A percentile compares a stretch with the other conserved stretches of the same genome.
These are phyloP conservation scores for Mallotus repandus DNA, from an alignment of 441 rosid genomes.

Conservation along the genomic window DNA sequence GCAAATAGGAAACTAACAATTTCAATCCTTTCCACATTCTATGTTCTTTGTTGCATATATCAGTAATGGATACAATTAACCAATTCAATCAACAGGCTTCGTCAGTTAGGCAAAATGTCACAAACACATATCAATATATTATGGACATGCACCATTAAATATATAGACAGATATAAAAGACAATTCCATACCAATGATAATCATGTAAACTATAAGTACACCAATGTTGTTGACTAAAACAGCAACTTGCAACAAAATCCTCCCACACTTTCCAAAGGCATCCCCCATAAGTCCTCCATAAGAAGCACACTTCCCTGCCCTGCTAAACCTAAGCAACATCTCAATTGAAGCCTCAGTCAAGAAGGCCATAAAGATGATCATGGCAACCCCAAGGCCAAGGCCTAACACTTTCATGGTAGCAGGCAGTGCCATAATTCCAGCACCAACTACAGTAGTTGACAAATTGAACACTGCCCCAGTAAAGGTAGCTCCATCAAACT, in stretches of 20 bases:
- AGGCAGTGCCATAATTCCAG: slow-evolving; percentile 99
- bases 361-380: slow-evolving; percentile 93
- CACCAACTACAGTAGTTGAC: slow-evolving; percentile 89
- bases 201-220: slow-evolving; percentile 97
- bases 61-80: not conserved
- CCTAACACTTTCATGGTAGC: slow-evolving; percentile 95
- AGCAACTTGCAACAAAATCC: slow-evolving; percentile 63
- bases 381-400: slow-evolving; percentile 65
- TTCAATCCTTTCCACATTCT: no score
- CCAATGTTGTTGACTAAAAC: slow-evolving; percentile 85
- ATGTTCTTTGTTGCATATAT: not conserved
- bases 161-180: no score
- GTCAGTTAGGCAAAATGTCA: not conserved
- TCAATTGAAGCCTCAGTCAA: slow-evolving; percentile 86
- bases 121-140: no score
- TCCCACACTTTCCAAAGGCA: slow-evolving; percentile 85
- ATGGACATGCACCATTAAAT: no score
- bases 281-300: slow-evolving; percentile 94
- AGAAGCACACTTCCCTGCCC: slow-evolving; percentile 62
- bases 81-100: not conserved
- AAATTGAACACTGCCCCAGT: slow-evolving; percentile 93
- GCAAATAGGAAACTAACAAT: not conserved
- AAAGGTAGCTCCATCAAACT: slow-evolving; percentile 92
- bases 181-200: slow-evolving; percentile 69
- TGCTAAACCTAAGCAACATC: slow-evolving; percentile 84